Evolutionary conservation across 306 rosid species (phyloP).

Genomic region (Boehmeria nivea): DNA sequence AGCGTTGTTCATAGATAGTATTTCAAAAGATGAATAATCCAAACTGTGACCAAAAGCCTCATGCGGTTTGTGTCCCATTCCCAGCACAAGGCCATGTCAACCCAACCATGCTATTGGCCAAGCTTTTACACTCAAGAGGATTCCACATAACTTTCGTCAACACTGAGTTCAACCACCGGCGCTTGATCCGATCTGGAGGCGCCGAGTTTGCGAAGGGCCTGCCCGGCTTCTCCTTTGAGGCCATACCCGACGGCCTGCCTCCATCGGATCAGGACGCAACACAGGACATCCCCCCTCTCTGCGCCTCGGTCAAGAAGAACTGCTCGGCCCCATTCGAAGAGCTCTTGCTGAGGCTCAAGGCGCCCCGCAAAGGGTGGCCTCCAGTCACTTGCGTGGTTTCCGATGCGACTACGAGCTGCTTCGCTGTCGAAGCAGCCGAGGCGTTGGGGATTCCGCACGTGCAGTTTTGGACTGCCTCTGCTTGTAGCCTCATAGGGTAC

Average conservation of each 20-base stretch:
- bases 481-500: no score
- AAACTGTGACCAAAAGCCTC: no score
- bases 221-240: background rate
- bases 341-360: background rate
- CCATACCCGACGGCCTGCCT: conserved; percentile 8
- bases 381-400: background rate
- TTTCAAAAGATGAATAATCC: no score
- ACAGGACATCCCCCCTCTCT: background rate
- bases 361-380: background rate
- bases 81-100: no score
- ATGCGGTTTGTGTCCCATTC: no score
- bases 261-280: background rate
- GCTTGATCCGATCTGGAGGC: background rate
- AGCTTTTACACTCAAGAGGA: no score
- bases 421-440: background rate
- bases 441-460: background rate
- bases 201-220: background rate
- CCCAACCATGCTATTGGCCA: no score
- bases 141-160: no score
- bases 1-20: no score
- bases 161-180: no score
- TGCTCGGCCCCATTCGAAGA: background rate
- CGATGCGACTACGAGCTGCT: background rate
- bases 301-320: background rate
- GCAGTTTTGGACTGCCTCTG: background rate